phyloP scores from a whole-genome alignment of 768 basidiomycete species.

The Strobilomyces dryophilus region DNA sequence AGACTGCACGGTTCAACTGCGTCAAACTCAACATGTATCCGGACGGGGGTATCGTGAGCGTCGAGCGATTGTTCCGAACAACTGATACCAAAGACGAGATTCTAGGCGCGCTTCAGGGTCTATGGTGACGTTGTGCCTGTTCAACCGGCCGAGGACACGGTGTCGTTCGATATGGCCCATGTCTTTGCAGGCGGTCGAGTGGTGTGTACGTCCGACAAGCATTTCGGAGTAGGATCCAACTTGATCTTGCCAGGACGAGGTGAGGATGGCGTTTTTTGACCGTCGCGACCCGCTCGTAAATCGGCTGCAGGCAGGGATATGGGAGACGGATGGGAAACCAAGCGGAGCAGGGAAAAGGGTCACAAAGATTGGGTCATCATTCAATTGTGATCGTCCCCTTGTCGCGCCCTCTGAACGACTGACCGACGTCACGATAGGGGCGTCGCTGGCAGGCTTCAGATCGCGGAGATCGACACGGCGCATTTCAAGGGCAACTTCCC shows the following conservation, averaged over 20 bases:
- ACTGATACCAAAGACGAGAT: conserved; percentile 1
- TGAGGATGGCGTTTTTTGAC: conserved; percentile 10
- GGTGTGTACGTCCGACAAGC: conserved; percentile 85
- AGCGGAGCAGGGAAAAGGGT: conserved; percentile 70
- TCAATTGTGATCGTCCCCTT: conserved; percentile 56
- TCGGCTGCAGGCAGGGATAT: conserved; percentile 66
- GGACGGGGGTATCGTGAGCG: conserved; percentile 86
- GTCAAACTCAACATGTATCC: conserved; percentile 95
- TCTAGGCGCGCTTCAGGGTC: conserved; percentile 85
- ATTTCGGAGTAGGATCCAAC: conserved; percentile 91
- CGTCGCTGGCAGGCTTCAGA: conserved; percentile 64
- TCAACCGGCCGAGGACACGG: conserved; percentile 44
- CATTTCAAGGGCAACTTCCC: conserved; percentile 98
- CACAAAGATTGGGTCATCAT: conserved; percentile 93
- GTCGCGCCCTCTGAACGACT: neutral
- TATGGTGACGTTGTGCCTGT: conserved; percentile 77
- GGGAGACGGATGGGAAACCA: conserved; percentile 99
- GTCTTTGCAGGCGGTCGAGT: conserved; percentile 87
- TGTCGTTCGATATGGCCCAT: conserved; percentile 80
- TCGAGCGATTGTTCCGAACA: neutral
- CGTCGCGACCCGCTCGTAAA: neutral
- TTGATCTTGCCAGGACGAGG: conserved; percentile 88
- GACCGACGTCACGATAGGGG: conserved; percentile 45
- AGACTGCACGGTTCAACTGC: conserved; percentile 55
- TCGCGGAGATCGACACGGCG: conserved; percentile 87